Base-by-base conservation (phyloP, 2,329 filamentous ascomycete species). In the Pseudonectria foliicola region DNA sequence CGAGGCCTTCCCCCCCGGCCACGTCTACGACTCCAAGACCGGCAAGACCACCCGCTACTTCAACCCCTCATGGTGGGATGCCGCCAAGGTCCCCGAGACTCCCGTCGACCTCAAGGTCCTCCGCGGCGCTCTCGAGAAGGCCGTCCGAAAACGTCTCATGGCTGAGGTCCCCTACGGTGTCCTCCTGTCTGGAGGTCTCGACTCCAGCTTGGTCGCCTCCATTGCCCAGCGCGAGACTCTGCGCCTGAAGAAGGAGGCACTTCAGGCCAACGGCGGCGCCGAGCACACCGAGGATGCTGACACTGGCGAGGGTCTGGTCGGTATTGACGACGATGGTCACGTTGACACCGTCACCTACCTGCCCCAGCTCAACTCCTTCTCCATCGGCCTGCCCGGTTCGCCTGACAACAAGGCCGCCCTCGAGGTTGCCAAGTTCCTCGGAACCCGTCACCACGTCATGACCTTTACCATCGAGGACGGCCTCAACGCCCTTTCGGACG, bases 121-220 rank as follows among this genome's bases (percentile, higher is more conserved):
- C 50, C 79, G 92, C 48, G 75, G 82, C 57, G 80, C 82, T 2
- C 73, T 98, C 41, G 92, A 96, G 72, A 85, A 80, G 63, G 80
- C 92, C 10, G 92, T 98, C 38, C 80, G 90, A 56, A 98, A 98
- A 71, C 82, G 92, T 48, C 73, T 98, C 60, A 98, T 98, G 92
- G 92, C 92, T 14, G 92, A 98, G 66, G 92, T 98, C 25, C 92
- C 92, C 12, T 98, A 95, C 60, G 92, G 92, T 63, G 92, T 98
- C 14, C 69, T 98, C 39, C 73, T 98, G 32, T 98, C 92, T 34
- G 92, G 92, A 55, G 92, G 92, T 52, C 74, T 98, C 33, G 92
- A 98, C 64, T 98, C 92, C 30, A 95, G 87, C 61, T 68, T 98
- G 63, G 87, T 95, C 24, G 92, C 92, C 25, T 80, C 92, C 3